Conservation (phyloP, 345 rosid genomes). For the Eucalyptus grandis region DNA sequence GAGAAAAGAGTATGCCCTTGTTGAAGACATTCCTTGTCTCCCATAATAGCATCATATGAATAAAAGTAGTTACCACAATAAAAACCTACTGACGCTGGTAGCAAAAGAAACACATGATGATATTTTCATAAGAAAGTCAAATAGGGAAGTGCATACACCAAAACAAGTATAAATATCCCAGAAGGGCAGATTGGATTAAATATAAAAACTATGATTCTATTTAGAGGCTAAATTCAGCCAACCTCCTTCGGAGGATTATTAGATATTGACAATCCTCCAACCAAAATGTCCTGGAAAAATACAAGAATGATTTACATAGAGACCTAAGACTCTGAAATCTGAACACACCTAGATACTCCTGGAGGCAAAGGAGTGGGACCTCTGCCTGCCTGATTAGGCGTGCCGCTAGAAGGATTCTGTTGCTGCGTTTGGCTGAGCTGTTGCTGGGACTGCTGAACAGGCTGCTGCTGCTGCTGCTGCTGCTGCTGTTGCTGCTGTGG, state of each 20-base stretch:
- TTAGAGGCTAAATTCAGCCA: not conserved
- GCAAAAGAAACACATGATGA: not conserved
- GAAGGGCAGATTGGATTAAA: not conserved
- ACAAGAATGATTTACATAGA: conserved; percentile 46
- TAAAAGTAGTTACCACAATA: not conserved
- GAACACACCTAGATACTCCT: conserved; percentile 99
- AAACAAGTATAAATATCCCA: not conserved
- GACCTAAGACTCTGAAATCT: conserved; percentile 52
- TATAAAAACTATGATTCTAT: not conserved
- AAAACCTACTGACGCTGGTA: not conserved
- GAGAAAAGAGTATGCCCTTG: not conserved
- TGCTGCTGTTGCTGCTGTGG: conserved; percentile 46
- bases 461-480: conserved; percentile 42
- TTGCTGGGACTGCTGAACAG: conserved; percentile 40
- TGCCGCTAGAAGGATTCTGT: conserved; percentile 41
- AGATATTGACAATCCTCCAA: conserved; percentile 1
- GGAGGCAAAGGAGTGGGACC: conserved; percentile 76
- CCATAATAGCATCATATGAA: not conserved
- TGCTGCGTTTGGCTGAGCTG: conserved; percentile 54
- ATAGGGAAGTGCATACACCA: not conserved
- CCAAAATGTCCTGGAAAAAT: conserved; percentile 21
- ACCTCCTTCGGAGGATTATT: conserved; percentile 10
- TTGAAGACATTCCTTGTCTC: not conserved
- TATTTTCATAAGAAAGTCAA: not conserved
- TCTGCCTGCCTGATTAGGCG: conserved; percentile 58